Base-by-base conservation (phyloP, 148 eudicot species). In the Amaranthus palmeri region DNA sequence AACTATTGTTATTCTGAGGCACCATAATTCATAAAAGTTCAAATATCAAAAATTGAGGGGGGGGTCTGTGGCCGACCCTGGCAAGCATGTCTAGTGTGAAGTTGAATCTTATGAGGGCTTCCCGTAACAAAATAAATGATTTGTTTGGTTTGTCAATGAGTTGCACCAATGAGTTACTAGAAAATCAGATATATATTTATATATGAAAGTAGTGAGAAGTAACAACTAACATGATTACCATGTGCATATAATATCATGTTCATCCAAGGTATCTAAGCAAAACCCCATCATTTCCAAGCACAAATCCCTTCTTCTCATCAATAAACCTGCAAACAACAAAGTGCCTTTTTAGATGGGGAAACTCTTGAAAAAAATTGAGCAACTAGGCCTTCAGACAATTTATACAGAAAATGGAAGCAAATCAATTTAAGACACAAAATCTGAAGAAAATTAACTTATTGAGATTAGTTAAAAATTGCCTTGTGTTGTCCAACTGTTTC, bases 231-330 rank as follows among this genome's bases (percentile, higher is more conserved):
- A 25, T 25, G 36, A 25, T 52, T 79, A 62, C 65, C 54, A 58
- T 36, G 4, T 10, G 43, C 56, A 43, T 52, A 69, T 54, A 69
- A 49, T 25, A 25, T 25, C 55, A 51, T 70, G 54, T 73, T 88
- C 73, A 95, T 79, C 96, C 98, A 6, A 95, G 92, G 85, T 91
- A 95, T 70, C 96, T 88, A 58, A 95, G 91, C 83, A 95, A 83
- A 75, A 95, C 96, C 4, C 98, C 98, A 74, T 95, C 98, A 70
- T 95, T 95, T 73, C 98, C 98, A 18, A 95, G 89, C 73, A 95
- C 97, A 79, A 95, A 95, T 13, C 98, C 98, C 51, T 81, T 85
- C 55, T 88, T 86, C 13, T 86, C 96, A 81, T 89, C 83, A 43
- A 95, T 80, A 81, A 95, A 95, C 85, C 98, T 91, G 85, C 72